phyloP scores from a whole-genome alignment of 2,329 filamentous ascomycete genomes.

The Monosporascus sp. region DNA sequence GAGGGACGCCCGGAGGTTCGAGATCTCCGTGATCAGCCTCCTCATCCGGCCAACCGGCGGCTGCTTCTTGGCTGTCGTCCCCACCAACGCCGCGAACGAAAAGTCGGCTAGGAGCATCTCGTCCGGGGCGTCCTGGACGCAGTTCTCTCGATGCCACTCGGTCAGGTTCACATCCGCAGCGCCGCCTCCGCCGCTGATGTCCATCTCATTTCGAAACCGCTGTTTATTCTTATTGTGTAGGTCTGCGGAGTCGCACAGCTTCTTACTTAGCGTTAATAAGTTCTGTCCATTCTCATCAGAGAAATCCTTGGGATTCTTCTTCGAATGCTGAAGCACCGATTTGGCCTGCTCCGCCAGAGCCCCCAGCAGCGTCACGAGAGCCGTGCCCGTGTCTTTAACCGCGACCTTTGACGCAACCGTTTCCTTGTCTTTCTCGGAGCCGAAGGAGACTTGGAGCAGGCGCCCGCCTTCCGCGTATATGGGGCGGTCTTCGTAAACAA shows the following conservation, averaged over 20 bases:
- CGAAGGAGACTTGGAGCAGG: constrained; percentile 30
- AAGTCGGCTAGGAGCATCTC: constrained; percentile 27
- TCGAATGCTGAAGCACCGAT: constrained; percentile 23
- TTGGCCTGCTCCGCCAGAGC: constrained; percentile 26
- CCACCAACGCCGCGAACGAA: constrained; percentile 13
- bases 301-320: constrained; percentile 15
- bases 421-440: not conserved
- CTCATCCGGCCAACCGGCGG: constrained; percentile 38
- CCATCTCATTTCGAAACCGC: constrained; percentile 4
- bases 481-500: constrained; percentile 28
- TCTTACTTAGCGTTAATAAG: constrained; percentile 28
- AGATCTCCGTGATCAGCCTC: constrained; percentile 39
- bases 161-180: constrained; percentile 14
- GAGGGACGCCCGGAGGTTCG: constrained; percentile 37
- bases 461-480: constrained; percentile 28
- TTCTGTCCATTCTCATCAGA: constrained; percentile 15
- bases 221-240: constrained; percentile 13
- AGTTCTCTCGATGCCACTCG: constrained; percentile 27
- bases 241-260: constrained; percentile 23
- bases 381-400: constrained; percentile 18
- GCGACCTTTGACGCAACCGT: constrained; percentile 1
- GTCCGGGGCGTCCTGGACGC: constrained; percentile 29
- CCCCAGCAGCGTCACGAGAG: constrained; percentile 19
- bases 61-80: constrained; percentile 1
- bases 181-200: constrained; percentile 3